These are phyloP conservation scores for Neurospora discreta DNA, from an alignment of 495 filamentous ascomycete genomes.

Conservation along the genomic window DNA sequence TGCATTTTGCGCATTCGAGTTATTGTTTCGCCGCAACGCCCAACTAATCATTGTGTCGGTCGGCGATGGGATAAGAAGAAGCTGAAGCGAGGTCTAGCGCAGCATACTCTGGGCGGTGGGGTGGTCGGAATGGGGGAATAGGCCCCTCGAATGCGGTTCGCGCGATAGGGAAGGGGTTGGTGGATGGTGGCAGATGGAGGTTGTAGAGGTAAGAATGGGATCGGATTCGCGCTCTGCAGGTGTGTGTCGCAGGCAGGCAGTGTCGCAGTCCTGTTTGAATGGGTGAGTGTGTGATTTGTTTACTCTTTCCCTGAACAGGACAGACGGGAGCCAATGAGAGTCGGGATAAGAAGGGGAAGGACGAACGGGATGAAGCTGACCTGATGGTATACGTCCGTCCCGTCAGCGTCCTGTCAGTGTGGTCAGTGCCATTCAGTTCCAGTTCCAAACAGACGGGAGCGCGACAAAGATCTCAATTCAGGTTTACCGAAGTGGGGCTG, in stretches of 20 bases:
- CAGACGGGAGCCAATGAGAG: not conserved
- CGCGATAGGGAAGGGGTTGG: not conserved
- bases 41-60: slow-evolving; percentile 42
- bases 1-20: slow-evolving; percentile 13
- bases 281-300: not conserved
- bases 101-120: not conserved
- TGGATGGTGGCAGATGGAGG: not conserved
- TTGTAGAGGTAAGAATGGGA: not conserved
- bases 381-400: not conserved
- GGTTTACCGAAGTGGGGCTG: not conserved
- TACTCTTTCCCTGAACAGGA: slow-evolving; percentile 3
- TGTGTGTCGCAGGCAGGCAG: not conserved
- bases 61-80: not conserved
- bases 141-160: not conserved
- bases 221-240: not conserved
- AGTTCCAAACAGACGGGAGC: not conserved
- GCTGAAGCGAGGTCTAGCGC: not conserved
- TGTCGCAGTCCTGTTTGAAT: not conserved
- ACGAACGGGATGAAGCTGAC: not conserved
- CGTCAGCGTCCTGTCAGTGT: not conserved
- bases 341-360: not conserved
- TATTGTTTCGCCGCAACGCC: slow-evolving; percentile 34
- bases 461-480: not conserved
- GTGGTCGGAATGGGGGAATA: not conserved
- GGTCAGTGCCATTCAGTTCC: not conserved